These are phyloP conservation scores for Helotiales sp. DNA, from an alignment of 2,329 filamentous ascomycete genomes.

Conservation along the genomic window DNA sequence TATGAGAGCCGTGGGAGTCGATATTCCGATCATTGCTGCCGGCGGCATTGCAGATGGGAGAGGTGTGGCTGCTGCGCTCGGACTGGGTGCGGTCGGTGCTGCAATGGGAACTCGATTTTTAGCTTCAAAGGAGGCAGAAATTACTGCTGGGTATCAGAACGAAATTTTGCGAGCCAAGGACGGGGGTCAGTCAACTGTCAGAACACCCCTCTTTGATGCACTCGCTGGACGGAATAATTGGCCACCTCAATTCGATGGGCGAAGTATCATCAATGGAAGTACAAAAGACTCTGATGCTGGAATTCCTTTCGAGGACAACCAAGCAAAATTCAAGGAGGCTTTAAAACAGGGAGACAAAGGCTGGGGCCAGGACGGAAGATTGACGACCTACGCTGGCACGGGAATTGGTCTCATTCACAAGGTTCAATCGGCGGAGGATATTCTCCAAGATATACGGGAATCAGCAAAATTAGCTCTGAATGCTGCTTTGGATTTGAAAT, in stretches of 20 bases:
- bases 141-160: conserved; percentile 51
- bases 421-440: conserved; percentile 26
- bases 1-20: conserved; percentile 19
- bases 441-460: conserved; percentile 27
- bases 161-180: conserved; percentile 51
- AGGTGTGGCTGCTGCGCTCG: conserved; percentile 41
- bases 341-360: conserved; percentile 35
- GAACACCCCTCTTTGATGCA: conserved; percentile 54
- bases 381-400: conserved; percentile 31
- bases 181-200: conserved; percentile 52
- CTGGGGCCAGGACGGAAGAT: conserved; percentile 48
- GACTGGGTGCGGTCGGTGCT: conserved; percentile 46
- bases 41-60: conserved; percentile 44
- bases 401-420: conserved; percentile 31
- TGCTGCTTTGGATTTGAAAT: not conserved
- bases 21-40: conserved; percentile 37
- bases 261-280: conserved; percentile 59
- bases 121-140: conserved; percentile 49
- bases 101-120: conserved; percentile 56
- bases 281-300: conserved; percentile 48
- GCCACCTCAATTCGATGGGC: conserved; percentile 59
- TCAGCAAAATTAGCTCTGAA: not conserved
- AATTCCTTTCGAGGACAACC: conserved; percentile 44
- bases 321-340: conserved; percentile 25
- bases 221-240: conserved; percentile 59